Evolutionary conservation across 345 rosid species (phyloP).

Genomic region (Hirschfeldia incana): DNA sequence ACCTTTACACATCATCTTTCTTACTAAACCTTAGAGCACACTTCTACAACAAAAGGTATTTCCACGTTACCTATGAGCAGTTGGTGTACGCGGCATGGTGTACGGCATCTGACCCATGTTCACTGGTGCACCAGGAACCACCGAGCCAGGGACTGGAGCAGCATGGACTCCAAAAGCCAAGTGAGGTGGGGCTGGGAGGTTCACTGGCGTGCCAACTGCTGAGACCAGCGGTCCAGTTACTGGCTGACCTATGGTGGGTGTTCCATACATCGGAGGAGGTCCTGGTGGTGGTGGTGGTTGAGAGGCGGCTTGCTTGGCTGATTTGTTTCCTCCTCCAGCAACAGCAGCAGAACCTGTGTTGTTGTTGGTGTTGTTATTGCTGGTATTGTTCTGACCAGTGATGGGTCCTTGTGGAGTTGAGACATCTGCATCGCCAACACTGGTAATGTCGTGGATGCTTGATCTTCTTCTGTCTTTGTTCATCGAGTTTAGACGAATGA

Average conservation of each 20-base stretch:
- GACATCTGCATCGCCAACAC: conserved; percentile 72
- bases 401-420: conserved; percentile 80
- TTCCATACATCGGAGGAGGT: conserved; percentile 57
- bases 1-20: conserved; percentile 56
- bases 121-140: conserved; percentile 76
- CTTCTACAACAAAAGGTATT: conserved; percentile 25
- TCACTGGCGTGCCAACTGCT: conserved; percentile 95
- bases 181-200: conserved; percentile 68
- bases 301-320: conserved; percentile 55
- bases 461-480: conserved; percentile 95
- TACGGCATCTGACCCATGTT: conserved; percentile 70
- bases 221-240: conserved; percentile 77
- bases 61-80: conserved; percentile 62
- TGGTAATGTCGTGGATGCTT: conserved; percentile 95
- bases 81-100: conserved; percentile 65
- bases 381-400: conserved; percentile 70
- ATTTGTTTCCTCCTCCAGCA: conserved; percentile 53
- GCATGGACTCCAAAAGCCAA: conserved; percentile 77
- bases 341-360: conserved; percentile 38
- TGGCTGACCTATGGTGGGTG: conserved; percentile 84
- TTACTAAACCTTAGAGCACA: conserved; percentile 28
- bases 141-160: conserved; percentile 53
- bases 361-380: neutral
- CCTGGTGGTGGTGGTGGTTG: conserved; percentile 52
- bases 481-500: conserved; percentile 86